Base-by-base conservation (phyloP, 2,329 filamentous ascomycete genomes). In the Rhytidhysteron rufulum region DNA sequence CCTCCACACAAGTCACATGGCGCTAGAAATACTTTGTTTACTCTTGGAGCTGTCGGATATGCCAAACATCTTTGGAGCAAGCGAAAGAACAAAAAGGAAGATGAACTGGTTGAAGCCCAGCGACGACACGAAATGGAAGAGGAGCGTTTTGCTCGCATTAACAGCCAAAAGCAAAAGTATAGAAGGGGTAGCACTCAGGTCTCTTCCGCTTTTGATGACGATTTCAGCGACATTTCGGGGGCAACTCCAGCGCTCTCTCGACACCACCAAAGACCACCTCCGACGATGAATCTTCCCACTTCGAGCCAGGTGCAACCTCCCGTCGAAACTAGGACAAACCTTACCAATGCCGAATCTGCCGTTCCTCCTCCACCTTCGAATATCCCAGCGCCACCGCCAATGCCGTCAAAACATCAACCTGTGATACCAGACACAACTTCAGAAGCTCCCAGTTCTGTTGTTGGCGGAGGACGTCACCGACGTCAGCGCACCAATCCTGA, bases 111-210 rank as follows among this genome's bases (percentile, higher is more conserved):
- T 4, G 77, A 75, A 37, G 70, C 70, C 32, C 62, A 76, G 42
- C 70, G 70, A 39, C 68, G 65, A 44, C 72, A 72, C 45, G 73
- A 76, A 43, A 60, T 69, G 18, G 75, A 76, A 48, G 66, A 78
- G 34, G 77, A 80, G 52, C 67, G 70, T 18, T 51, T 78, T 20
- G 69, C 71, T 34, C 69, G 77, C 51, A 67, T 67, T 39, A 73
- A 76, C 43, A 78, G 77, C 25, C 75, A 55, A 19, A 57, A 76
- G n/a, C 79, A 81, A 17, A 74, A 74, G 51, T 88, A 79, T 45
- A 48, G 54, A 33, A 56, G 56, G 36, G 41, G 40, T 34, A 47
- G 53, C 21, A 49, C 59, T 30, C 55, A 56, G 9, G 50, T 53
- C 21, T 16, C 13, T 13, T 67, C 64, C 7, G 67, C 72, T 10